Conservation (phyloP, 208 protist species). For the Leptomonas seymouri region DNA sequence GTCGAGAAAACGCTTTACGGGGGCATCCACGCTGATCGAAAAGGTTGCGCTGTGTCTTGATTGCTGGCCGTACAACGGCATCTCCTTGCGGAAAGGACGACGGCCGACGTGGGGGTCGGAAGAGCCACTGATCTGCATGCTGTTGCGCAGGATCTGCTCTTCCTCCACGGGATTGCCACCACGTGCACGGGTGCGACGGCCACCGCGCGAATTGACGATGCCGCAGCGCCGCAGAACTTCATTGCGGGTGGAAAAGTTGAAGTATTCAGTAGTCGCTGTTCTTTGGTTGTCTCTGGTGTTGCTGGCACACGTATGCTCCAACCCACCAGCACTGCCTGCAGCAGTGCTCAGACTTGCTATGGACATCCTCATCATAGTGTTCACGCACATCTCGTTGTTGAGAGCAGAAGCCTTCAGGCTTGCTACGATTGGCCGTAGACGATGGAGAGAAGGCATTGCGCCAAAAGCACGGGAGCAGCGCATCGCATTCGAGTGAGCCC, state of each 20-base stretch:
- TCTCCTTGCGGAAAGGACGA: constrained; percentile 75
- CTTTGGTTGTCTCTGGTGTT: background rate
- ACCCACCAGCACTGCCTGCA: background rate
- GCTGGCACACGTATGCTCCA: background rate
- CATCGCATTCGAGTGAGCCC: no score
- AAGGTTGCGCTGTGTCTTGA: background rate
- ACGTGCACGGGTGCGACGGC: background rate
- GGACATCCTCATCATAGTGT: background rate
- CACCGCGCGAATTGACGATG: background rate
- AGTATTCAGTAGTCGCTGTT: constrained; percentile 15
- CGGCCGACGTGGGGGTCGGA: constrained; percentile 44
- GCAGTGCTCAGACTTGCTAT: background rate
- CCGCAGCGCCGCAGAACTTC: constrained; percentile 2
- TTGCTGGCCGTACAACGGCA: constrained; percentile 14
- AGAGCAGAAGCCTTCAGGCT: no score
- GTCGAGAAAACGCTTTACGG: constrained; percentile 67
- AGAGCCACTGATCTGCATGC: background rate
- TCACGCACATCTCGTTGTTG: background rate
- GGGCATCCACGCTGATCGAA: constrained; percentile 65
- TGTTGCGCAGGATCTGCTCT: constrained; percentile 5
- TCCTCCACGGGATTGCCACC: background rate
- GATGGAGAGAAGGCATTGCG: background rate
- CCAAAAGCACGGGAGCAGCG: background rate
- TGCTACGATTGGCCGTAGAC: background rate
- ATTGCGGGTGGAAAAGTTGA: constrained; percentile 39